phyloP scores from a whole-genome alignment of 352 stramenopile genomes.

The Phytophthora agathidicida region DNA sequence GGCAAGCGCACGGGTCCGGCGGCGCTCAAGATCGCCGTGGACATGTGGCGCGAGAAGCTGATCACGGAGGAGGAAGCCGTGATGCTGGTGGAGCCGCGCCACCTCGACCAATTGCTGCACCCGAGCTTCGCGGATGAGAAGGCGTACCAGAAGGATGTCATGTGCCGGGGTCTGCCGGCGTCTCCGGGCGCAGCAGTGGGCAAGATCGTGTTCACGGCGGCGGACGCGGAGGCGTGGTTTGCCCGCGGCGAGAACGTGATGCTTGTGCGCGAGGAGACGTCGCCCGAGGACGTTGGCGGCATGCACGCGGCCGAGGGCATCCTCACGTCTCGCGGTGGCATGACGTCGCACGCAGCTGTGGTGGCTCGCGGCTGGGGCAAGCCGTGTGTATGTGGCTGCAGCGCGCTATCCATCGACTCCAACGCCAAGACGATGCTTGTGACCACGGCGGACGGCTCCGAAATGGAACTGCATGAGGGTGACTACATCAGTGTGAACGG shows the following conservation, averaged over 20 bases:
- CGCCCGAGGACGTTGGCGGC: slow-evolving; percentile 27
- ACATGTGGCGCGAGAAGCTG: slow-evolving; percentile 37
- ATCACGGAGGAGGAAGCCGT: slow-evolving; percentile 33
- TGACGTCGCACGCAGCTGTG: slow-evolving; percentile 27
- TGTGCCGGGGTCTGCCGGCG: slow-evolving; percentile 26
- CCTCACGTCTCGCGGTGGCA: slow-evolving; percentile 32
- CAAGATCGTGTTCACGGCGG: slow-evolving; percentile 34
- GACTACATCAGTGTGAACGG: slow-evolving; percentile 32
- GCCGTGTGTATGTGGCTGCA: slow-evolving; percentile 30
- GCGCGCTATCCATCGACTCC: slow-evolving; percentile 25
- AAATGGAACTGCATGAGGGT: slow-evolving; percentile 21
- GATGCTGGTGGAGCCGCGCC: slow-evolving; percentile 33
- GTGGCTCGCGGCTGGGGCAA: slow-evolving; percentile 31
- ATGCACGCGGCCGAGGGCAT: slow-evolving; percentile 33
- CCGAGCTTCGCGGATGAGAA: slow-evolving; percentile 32
- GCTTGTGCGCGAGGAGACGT: slow-evolving; percentile 30
- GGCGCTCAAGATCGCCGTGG: slow-evolving; percentile 29
- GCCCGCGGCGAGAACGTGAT: slow-evolving; percentile 28
- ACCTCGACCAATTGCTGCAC: slow-evolving; percentile 30
- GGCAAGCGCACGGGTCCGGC: slow-evolving; percentile 27
- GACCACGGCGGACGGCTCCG: slow-evolving; percentile 1
- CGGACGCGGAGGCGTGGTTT: slow-evolving; percentile 26
- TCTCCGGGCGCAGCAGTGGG: slow-evolving; percentile 26
- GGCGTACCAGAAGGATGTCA: slow-evolving; percentile 26
- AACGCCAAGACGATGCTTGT: slow-evolving; percentile 26